Base-by-base conservation (phyloP, 2,329 filamentous ascomycete genomes). In the Amesomyces nigricolor region DNA sequence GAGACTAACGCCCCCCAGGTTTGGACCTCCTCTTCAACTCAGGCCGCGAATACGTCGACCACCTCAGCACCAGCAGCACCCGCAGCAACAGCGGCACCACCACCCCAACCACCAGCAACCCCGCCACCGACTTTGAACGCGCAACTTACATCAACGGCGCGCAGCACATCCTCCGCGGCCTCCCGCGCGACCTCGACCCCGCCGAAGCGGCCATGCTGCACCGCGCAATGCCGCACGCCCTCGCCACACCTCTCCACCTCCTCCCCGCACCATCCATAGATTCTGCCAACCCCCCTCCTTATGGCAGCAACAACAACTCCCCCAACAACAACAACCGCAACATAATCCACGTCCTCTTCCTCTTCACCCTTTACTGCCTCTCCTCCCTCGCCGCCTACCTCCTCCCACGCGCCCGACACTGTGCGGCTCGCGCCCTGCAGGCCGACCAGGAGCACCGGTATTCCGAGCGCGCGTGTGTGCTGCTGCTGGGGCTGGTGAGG, bases 131-230 rank as follows among this genome's bases (percentile, higher is more conserved):
- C n/a, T 77, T 82, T 61, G 78, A 80, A 49, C 77, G 85, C 26
- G 80, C 82, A 59, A 75, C 85, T 9, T 88, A 86, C 67, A 70
- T 88, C 47, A 81, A 87, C 62, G 78, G 81, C 56, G 69, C 86
- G 4, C 78, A 79, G 2, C 86, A 86, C 66, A 72, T 88, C 22
- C 73, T 88, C n/a, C 78, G 78, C 58, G 84, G 79, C 7, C 73
- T 88, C 0, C 85, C 85, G 0, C 58, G 68, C 1, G 73, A 85
- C 48, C 75, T 88, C 30, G 78, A 77, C 32, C 69, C 70, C 2
- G 75, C 78, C 59, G 85, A 88, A 65, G 66, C 71, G 29, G 65
- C 77, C 22, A 75, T 75, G 46, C 70, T 86, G 4, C 75, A 74
- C 38, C 73, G 72, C 22, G 75, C 81, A 1, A 67, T 83, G 4